Evolutionary conservation across 225 moss, liverwort and hornwort species (phyloP), one percentile per base, ranked within the genome.

Genomic region (Climacium dendroides): DNA sequence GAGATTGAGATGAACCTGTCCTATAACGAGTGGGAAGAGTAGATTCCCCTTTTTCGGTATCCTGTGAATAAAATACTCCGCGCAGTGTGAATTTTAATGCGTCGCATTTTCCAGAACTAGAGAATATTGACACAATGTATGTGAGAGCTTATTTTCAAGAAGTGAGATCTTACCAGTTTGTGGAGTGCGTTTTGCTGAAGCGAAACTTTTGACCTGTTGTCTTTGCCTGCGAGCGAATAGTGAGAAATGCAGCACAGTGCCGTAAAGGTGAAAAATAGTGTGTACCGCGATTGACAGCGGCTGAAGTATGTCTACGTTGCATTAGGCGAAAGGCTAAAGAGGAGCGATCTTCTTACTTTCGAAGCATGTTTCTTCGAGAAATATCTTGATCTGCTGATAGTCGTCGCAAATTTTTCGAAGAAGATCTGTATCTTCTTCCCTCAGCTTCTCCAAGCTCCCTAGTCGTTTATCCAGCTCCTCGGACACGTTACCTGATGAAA

Each of bases 351-450:
- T 82, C 87, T 85, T 87, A 94, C 94, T 88, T 63, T 92, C 94
- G 58, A 94, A 92, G 87, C 91, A 92, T 12, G 94, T 90, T 88
- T 94, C 94, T 83, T 94, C 92, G 34, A 94, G 92, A 62, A 90
- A 87, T 76, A 76, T 91, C 85, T 92, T 92, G 73, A 94, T 83
- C 67, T 87, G 89, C 83, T 89, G 89, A 89, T 91, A 89, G 74
- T 94, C 88, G 43, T 87, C 87, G 75, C 83, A 88, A 77, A 87
- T 78, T 57, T 91, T 88, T 72, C 89, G 88, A 85, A 91, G 91
- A 66, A 91, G 82, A 45, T 79, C 78, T 37, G 87, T 73, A 77
- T 91, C 91, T 72, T 89, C 91, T 79, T 90, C 90, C 74, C 89
- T 88, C 83, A 91, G 65, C 85, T 92, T 94, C 90, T 94, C 94